Evolutionary conservation across 371 early-diverging fungal species (phyloP).

Genomic region (Lichtheimia ramosa): DNA sequence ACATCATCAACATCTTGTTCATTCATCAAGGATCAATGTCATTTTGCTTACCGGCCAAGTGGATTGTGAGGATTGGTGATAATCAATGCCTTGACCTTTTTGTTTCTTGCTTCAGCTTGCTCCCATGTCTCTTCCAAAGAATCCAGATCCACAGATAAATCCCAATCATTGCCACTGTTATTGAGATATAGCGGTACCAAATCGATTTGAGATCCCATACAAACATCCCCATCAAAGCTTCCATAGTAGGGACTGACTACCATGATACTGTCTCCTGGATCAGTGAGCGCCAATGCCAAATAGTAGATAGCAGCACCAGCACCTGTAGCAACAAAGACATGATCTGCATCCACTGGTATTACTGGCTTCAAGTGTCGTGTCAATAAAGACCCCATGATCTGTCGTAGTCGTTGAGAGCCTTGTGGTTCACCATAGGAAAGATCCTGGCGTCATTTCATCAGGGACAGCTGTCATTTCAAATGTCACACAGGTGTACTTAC

Average conservation of each 20-base stretch:
- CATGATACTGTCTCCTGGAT: conserved; percentile 75
- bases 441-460: conserved; percentile 24
- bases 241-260: conserved; percentile 77
- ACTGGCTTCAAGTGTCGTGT: conserved; percentile 61
- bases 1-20: background rate
- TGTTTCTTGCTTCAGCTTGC: conserved; percentile 31
- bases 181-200: conserved; percentile 47
- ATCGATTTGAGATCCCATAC: conserved; percentile 48
- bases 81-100: conserved; percentile 51
- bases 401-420: conserved; percentile 57
- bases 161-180: conserved; percentile 2
- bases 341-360: conserved; percentile 36
- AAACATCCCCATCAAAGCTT: conserved; percentile 67
- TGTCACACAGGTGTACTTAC: background rate
- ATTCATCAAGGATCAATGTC: background rate
- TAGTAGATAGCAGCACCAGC: conserved; percentile 65
- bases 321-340: conserved; percentile 69
- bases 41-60: conserved; percentile 40
- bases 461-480: background rate
- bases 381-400: conserved; percentile 51
- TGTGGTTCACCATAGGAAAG: conserved; percentile 46
- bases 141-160: conserved; percentile 28
- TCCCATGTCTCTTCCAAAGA: conserved; percentile 41
- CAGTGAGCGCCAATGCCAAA: conserved; percentile 57
- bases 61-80: conserved; percentile 77